phyloP scores from a whole-genome alignment of 2,329 filamentous ascomycete genomes.

The Clarireedia monteithiana region DNA sequence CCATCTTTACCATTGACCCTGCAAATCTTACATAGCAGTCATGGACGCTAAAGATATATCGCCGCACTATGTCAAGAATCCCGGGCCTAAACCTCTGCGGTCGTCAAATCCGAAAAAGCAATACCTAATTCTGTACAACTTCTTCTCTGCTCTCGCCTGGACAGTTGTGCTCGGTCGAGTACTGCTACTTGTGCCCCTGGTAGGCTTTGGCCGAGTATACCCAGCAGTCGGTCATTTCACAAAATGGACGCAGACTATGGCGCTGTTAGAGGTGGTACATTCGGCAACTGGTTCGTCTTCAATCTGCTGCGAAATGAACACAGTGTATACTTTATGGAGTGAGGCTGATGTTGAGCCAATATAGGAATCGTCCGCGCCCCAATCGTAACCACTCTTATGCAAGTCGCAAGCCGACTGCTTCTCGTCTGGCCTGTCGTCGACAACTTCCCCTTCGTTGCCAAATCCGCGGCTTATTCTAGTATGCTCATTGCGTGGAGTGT shows the following conservation, averaged over 20 bases:
- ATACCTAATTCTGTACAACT: slow-evolving; percentile 85
- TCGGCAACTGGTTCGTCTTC: slow-evolving; percentile 59
- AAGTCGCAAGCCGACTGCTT: slow-evolving; percentile 79
- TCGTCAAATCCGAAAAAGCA: slow-evolving; percentile 43
- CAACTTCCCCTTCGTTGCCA: slow-evolving; percentile 60
- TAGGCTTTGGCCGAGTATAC: slow-evolving; percentile 54
- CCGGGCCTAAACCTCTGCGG: slow-evolving; percentile 22
- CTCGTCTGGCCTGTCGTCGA: slow-evolving; percentile 82
- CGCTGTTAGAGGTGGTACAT: slow-evolving; percentile 77
- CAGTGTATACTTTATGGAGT: not conserved
- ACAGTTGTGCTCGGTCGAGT: slow-evolving; percentile 65
- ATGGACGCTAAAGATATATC: slow-evolving; percentile 16
- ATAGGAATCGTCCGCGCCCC: slow-evolving; percentile 79
- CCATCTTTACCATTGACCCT: too few species aligned
- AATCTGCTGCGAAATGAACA: not conserved
- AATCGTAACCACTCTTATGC: slow-evolving; percentile 77
- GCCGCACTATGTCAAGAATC: slow-evolving; percentile 9
- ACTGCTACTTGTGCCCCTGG: slow-evolving; percentile 42
- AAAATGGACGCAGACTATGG: slow-evolving; percentile 76
- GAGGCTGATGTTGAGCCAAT: slow-evolving; percentile 11
- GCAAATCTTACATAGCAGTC: not conserved
- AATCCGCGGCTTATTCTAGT: slow-evolving; percentile 56
- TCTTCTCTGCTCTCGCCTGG: slow-evolving; percentile 71
- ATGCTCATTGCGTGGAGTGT: slow-evolving; percentile 85
- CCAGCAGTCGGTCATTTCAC: slow-evolving; percentile 57